A percentile compares a stretch with the other conserved stretches of the same genome.
Conservation (phyloP, 768 basidiomycete species). For the Leucogyrophana mollusca region DNA sequence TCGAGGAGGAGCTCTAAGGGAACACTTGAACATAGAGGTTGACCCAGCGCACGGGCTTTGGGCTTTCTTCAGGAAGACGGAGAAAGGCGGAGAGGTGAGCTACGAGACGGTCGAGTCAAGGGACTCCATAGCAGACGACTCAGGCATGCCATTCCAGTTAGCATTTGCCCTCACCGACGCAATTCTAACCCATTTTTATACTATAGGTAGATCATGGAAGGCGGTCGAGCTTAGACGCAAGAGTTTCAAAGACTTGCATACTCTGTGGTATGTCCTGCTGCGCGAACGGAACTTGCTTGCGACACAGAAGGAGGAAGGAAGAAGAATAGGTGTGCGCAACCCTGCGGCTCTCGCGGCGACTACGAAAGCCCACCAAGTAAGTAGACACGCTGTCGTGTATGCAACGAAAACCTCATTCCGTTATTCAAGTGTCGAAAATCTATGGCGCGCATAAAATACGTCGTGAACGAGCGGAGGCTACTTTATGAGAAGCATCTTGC, state of each 20-base stretch:
- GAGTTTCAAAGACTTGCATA: slow-evolving; percentile 91
- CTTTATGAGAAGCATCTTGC: slow-evolving; percentile 56
- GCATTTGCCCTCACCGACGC: slow-evolving; percentile 2
- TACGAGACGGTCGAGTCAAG: slow-evolving; percentile 48
- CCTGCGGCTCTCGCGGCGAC: slow-evolving; percentile 25
- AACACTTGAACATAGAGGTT: slow-evolving; percentile 41
- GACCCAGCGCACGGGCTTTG: slow-evolving; percentile 73
- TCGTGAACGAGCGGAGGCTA: slow-evolving; percentile 86
- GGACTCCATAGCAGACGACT: slow-evolving; percentile 27
- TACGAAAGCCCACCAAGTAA: slow-evolving; percentile 43
- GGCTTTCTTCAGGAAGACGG: slow-evolving; percentile 69
- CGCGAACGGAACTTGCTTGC: slow-evolving; percentile 89
- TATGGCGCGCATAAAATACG: slow-evolving; percentile 94
- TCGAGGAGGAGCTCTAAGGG: slow-evolving; percentile 35
- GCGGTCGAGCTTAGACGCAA: slow-evolving; percentile 86
- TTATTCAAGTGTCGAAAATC: slow-evolving; percentile 79
- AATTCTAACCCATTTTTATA: slow-evolving; percentile 2
- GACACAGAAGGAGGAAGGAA: slow-evolving; percentile 79
- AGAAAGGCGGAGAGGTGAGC: slow-evolving; percentile 45
- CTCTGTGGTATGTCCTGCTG: slow-evolving; percentile 88
- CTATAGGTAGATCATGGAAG: slow-evolving; percentile 83
- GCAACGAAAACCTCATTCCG: slow-evolving; percentile 6
- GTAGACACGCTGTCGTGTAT: slow-evolving; percentile 12
- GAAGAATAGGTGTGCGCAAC: slow-evolving; percentile 52
- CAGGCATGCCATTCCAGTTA: slow-evolving; percentile 21